Evolutionary conservation across 805 yeast genomes (phyloP), one percentile per base, ranked within the genome.

Genomic region (Cephaloascus fragrans): DNA sequence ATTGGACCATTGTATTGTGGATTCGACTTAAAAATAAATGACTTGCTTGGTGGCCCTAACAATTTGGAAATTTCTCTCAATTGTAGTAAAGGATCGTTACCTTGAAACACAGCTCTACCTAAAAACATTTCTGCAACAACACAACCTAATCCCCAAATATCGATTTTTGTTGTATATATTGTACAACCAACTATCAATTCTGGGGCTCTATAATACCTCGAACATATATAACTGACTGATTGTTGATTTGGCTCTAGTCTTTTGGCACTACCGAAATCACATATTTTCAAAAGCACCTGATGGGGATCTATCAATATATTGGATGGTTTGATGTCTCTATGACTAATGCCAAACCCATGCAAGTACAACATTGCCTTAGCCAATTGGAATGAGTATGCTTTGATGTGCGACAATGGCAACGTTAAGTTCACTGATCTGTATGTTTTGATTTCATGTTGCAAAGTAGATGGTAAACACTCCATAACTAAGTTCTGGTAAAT

Each of bases 121-220:
- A 88, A 72, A 41, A 83, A 71, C 85, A 93, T 80, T 61, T 93
- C 98, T 12, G 97, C 96, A 43, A 93, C 64, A 28, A 93, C 96
- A 65, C 98, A 90, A 1, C 97, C 99, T 43, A 90, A 67, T 15
- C 97, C 96, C 99, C 99, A 93, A 51, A 89, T 83, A 59, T 93
- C 99, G 42, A 93, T 90, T 53, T 88, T 85, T 3, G 94, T 81
- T 3, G 94, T 77, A 58, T 93, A 93, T 31, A 80, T 73, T 42
- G 89, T 77, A 49, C 88, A 83, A 2, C 98, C 98, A 40, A 93
- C 79, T 53, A 93, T 84, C 43, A 93, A 72, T 59, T 93, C 99
- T 1, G 99, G 99, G 1, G 97, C 95, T 49, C 97, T 75, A 61
- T 89, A 89, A 59, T 88, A 93, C 51, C 98, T 77, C 18, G 96